Conservation (phyloP, 2,329 filamentous ascomycete genomes). For the Ophiobolus disseminans region DNA sequence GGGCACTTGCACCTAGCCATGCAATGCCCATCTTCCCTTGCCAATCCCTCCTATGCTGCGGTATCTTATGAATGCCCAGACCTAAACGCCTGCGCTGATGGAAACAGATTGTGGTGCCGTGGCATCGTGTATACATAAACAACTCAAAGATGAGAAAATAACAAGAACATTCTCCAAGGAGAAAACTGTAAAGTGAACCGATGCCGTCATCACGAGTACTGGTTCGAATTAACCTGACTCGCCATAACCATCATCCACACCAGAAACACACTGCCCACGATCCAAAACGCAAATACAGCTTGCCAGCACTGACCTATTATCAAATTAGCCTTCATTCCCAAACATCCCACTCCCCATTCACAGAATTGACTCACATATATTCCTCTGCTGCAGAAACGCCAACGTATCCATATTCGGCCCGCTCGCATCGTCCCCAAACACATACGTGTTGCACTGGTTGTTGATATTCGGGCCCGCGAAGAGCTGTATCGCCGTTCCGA, state of each 20-base stretch:
- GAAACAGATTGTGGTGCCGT: neutral
- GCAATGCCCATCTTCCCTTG: neutral
- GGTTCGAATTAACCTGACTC: conserved; percentile 60
- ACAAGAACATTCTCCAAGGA: neutral
- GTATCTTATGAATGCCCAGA: neutral
- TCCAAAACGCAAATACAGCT: conserved; percentile 68
- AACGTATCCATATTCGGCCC: conserved; percentile 63
- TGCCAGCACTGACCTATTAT: conserved; percentile 65
- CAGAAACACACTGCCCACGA: conserved; percentile 68
- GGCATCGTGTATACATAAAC: neutral
- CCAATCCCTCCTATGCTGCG: neutral
- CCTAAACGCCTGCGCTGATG: conserved; percentile 6
- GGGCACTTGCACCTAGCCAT: too few species aligned
- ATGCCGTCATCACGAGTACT: conserved; percentile 35
- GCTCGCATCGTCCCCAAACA: conserved; percentile 54
- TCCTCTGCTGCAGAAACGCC: conserved; percentile 68
- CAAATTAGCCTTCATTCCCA: conserved; percentile 19
- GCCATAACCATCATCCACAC: conserved; percentile 72
- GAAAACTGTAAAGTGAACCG: neutral
- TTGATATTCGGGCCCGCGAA: conserved; percentile 66
- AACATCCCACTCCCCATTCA: neutral
- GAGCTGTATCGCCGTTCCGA: conserved; percentile 68
- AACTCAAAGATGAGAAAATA: too few species aligned
- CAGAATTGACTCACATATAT: conserved; percentile 60
- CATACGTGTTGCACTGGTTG: conserved; percentile 65